Evolutionary conservation across 306 rosid genomes (phyloP), one percentile per base, ranked within the genome.

Genomic region (Carpinus viminea): DNA sequence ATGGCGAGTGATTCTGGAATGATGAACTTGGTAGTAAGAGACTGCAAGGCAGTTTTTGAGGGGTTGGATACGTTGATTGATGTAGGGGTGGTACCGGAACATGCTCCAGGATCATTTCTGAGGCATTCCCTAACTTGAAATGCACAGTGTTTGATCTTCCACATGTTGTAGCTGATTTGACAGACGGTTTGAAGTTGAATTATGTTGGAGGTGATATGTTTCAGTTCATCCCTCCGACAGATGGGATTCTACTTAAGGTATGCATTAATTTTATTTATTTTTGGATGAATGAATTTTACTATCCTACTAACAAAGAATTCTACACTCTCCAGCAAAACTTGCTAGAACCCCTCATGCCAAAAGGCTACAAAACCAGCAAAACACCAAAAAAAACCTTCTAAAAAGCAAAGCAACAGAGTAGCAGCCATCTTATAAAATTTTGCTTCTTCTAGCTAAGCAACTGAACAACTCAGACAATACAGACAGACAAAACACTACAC

Each of bases 171-270:
- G 85, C 74, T 57, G 65, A 81, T 68, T 73, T 75, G 26, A 4
- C 38, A n/a, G 87, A 68, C 4, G 38, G 28, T 10, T 72, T 70
- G 3, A 87, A 83, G 59, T 76, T 90, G 86, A 90, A 57, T 36
- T 90, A 79, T 72, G 78, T 82, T 70, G 88, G 79, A 7, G 93
- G 90, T 0, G 85, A 90, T 24, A 89, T 89, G 90, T 86, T 87
- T 86, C 70, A 80, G 0, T 60, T 70, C n/a, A 78, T 89, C n/a
- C 91, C 91, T 68, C 50, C 87, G 10, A 91, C 91, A 0, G 88
- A 87, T 80, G 90, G 86, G 16, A 51, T 90, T 66, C 48, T 87
- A 2, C 83, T 86, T 13, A 87, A 87, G 86, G 91, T 84, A 82
- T 26, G 65, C 9, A 47, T 16, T n/a, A n/a, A n/a, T 55, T 21